Evolutionary conservation across 345 rosid genomes (phyloP), one percentile per base, ranked within the genome.

Genomic region (Brassica cretica): DNA sequence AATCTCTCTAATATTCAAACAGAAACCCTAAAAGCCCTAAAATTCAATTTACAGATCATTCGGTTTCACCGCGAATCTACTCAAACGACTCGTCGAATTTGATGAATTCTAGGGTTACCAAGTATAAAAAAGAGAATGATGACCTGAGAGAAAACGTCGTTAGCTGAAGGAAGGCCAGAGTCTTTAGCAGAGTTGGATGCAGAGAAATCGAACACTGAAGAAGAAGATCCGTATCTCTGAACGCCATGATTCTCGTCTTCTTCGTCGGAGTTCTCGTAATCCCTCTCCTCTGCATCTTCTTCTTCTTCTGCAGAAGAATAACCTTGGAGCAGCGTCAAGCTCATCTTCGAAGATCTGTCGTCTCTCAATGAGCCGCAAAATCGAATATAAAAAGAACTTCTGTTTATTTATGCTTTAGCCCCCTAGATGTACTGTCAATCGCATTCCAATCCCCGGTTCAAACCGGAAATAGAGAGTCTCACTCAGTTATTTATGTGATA

Each of bases 221-320:
- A 81, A 73, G 86, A 85, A 66, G 56, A 51, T 51, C 82, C 82
- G 51, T 79, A 73, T 30, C 56, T 84, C 71, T 70, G 70, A 51
- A 75, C 41, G 29, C 76, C 76, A 58, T 41, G 77, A 8, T 75
- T 78, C 1, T 73, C 84, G 2, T 84, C 85, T 64, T n/a, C 56
- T 5, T 82, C 86, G 7, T 79, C 91, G 30, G 92, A 85, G 44
- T 82, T 77, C 21, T 76, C 84, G 11, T 75, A 71, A 60, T 75
- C 86, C 37, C 58, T 80, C 75, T 76, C 81, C 19, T 78, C 88
- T 16, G 81, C 84, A 29, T 84, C 90, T 66, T 92, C 90, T 66
- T 92, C 90, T 66, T 51, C 98, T 68, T 93, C 98, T 0, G 91
- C 87, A 9, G 99, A 95, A 68, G 97, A 91, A 70, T 95, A 95